phyloP scores from a whole-genome alignment of 768 basidiomycete species.

The Rhodocollybia butyracea region DNA sequence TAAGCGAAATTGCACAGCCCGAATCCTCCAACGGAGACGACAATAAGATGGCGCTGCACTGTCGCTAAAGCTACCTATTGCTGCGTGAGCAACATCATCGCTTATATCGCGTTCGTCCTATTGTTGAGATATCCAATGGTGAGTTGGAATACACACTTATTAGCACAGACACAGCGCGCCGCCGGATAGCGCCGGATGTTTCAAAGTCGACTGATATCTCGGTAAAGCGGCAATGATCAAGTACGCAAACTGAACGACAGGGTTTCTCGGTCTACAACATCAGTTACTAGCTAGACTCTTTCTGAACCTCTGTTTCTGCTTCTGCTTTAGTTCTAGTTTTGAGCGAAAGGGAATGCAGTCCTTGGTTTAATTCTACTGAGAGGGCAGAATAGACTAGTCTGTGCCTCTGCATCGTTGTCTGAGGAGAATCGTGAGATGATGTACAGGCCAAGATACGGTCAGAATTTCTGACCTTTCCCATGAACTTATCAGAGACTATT shows the following conservation, averaged over 20 bases:
- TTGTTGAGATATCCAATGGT: too few relatives aligned
- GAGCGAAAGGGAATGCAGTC: conserved; percentile 76
- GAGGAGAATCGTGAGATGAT: conserved; percentile 11
- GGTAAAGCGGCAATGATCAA: too few relatives aligned
- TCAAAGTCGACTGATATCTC: too few relatives aligned
- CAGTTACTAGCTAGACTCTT: not conserved
- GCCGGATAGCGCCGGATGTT: too few relatives aligned
- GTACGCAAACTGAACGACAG: too few relatives aligned
- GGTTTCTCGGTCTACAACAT: too few relatives aligned
- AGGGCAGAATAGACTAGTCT: conserved; percentile 73
- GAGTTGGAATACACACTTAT: too few relatives aligned
- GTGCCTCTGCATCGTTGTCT: conserved; percentile 81
- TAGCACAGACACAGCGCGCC: too few relatives aligned
- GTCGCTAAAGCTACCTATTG: conserved; percentile 4
- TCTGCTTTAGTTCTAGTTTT: conserved; percentile 70
- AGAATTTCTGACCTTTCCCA: conserved; percentile 73
- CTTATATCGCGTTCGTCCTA: too few relatives aligned
- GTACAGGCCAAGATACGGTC: conserved; percentile 7
- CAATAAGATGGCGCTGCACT: not conserved
- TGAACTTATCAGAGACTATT: conserved; percentile 69
- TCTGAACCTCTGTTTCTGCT: conserved; percentile 5
- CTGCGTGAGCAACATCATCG: too few relatives aligned
- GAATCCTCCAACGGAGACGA: conserved; percentile 1
- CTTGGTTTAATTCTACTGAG: conserved; percentile 64
- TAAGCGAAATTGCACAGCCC: not conserved